Evolutionary conservation across 169 alveolate genomes (phyloP), one percentile per base, ranked within the genome.

Genomic region (Cryptosporidium parvum): DNA sequence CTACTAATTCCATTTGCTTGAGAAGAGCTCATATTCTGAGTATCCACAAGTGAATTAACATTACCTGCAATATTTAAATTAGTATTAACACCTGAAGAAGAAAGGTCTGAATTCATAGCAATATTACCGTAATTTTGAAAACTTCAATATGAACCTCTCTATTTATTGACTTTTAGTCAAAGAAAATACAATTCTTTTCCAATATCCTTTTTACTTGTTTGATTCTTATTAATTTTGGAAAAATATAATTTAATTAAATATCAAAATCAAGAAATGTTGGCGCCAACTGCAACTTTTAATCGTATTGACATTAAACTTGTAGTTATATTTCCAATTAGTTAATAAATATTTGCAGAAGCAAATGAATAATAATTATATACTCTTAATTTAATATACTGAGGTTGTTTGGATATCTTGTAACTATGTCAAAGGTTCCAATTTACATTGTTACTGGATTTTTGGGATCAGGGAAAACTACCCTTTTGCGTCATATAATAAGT

Each of bases 401-500:
- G 5, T 67, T 33, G 52, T 26, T 37, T 37, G 73, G 73, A 14
- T 33, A 10, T 18, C 3, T 26, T 67, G 10, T 10, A 21, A 9
- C n/a, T 31, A 56, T 86, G 84, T 18, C 84, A 42, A 71, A 56
- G 18, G 80, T 93, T 26, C 95, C 95, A 31, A 91, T 93, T 45
- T 92, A 92, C 39, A 52, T 93, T 23, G 85, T 93, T 5, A 92
- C 97, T 31, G 97, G 97, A 39, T 95, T 94, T 84, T 72, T 95
- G 52, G 97, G 97, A 10, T 87, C 95, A 65, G 97, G 97, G 3
- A 95, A 95, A 87, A 95, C 97, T 29, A 94, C 97, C 42, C 75
- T 95, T 52, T 75, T 95, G 21, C 93, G 75, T 44, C 84, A 45
- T 42, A 91, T 51, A 45, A 85, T 52, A 75, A 85, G 56, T 21